Evolutionary conservation across 73 alveolate species (phyloP).

Genomic region (Paraurostyla sp.): DNA sequence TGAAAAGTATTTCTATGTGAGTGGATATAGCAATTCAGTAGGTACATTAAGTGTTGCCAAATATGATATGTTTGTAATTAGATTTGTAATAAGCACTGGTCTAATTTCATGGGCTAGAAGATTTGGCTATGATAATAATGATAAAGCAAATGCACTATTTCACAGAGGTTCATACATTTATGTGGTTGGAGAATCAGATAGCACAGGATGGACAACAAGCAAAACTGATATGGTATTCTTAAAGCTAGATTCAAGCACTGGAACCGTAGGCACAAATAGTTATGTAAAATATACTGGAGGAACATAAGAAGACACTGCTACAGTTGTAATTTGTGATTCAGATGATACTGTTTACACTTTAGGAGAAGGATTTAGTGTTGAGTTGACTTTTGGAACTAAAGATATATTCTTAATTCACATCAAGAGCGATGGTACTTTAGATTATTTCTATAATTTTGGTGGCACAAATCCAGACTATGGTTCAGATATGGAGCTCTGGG

Average conservation of each 20-base stretch:
- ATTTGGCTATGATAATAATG: constrained; percentile 37
- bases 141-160: constrained; percentile 26
- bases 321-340: neutral
- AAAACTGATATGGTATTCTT: constrained; percentile 24
- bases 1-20: constrained; percentile 20
- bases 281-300: constrained; percentile 48
- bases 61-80: constrained; percentile 26
- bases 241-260: constrained; percentile 27
- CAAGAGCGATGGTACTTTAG: constrained; percentile 19
- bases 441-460: constrained; percentile 26
- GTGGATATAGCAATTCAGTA: constrained; percentile 35
- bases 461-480: constrained; percentile 60
- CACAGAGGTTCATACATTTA: neutral
- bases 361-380: constrained; percentile 38
- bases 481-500: constrained; percentile 37
- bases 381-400: constrained; percentile 25
- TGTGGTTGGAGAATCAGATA: constrained; percentile 44
- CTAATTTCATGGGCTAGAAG: constrained; percentile 21
- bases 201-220: constrained; percentile 41
- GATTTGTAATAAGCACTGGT: neutral
- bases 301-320: constrained; percentile 30
- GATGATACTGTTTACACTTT: constrained; percentile 30
- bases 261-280: neutral
- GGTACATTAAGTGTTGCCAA: neutral
- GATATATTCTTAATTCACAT: neutral